Evolutionary conservation across 768 basidiomycete genomes (phyloP).

Genomic region (Lenzites betulinus): DNA sequence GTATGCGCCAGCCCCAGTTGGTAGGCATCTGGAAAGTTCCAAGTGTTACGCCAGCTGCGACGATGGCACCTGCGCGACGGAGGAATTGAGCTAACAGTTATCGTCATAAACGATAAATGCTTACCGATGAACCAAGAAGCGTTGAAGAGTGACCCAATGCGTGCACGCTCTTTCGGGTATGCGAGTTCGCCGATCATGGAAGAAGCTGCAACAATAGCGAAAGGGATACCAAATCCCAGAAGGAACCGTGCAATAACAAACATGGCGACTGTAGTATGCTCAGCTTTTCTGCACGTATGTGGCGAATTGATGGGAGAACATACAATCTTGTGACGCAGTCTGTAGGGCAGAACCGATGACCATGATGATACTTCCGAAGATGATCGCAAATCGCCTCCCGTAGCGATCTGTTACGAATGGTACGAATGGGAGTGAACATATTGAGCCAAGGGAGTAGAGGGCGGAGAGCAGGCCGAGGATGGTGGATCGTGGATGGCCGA

Average conservation of each 20-base stretch:
- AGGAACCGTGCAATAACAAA: constrained; percentile 58
- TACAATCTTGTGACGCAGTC: constrained; percentile 41
- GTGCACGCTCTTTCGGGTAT: constrained; percentile 69
- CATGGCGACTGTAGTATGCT: constrained; percentile 48
- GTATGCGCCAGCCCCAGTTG: constrained; percentile 73
- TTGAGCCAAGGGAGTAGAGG: constrained; percentile 62
- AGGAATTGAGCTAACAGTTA: background rate
- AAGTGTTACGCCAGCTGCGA: constrained; percentile 61
- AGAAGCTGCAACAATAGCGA: constrained; percentile 65
- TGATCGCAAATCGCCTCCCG: constrained; percentile 54
- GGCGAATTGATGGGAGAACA: background rate
- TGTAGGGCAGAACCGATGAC: constrained; percentile 31
- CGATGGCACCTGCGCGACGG: constrained; percentile 48
- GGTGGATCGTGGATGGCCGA: constrained; percentile 52
- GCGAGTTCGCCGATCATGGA: constrained; percentile 69
- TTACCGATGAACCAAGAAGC: constrained; percentile 61
- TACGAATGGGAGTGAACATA: constrained; percentile 54
- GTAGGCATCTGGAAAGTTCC: constrained; percentile 60
- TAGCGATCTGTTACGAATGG: constrained; percentile 50
- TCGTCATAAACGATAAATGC: background rate
- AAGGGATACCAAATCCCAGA: constrained; percentile 59
- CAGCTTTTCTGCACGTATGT: no score
- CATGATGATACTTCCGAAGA: constrained; percentile 48
- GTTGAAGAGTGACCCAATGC: constrained; percentile 64
- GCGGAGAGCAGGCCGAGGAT: constrained; percentile 59